phyloP scores from a whole-genome alignment of 768 basidiomycete species.

The Termitomyces bulborhizus region DNA sequence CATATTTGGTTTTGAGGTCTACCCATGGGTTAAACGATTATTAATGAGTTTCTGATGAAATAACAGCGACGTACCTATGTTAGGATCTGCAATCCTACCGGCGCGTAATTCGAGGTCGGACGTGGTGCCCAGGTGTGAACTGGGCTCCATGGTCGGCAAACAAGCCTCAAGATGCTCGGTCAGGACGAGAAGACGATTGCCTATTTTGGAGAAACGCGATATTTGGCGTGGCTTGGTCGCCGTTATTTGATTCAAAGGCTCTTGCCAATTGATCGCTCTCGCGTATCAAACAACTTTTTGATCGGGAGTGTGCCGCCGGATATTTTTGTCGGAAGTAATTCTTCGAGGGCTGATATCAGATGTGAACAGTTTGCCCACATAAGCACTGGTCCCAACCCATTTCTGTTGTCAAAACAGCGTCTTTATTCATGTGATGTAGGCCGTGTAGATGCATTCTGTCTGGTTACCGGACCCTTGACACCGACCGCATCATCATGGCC shows the following conservation, averaged over 20 bases:
- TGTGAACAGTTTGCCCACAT: no score
- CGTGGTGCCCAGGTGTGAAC: conserved; percentile 27
- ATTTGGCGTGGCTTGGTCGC: neutral
- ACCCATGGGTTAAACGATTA: neutral
- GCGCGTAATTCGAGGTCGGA: conserved; percentile 68
- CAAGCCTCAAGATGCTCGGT: conserved; percentile 21
- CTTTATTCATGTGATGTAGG: no score
- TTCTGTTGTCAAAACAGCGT: no score
- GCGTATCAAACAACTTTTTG: neutral
- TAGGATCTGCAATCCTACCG: conserved; percentile 69
- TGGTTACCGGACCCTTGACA: neutral
- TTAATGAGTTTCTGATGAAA: neutral
- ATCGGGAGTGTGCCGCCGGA: neutral
- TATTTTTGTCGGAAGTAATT: no score
- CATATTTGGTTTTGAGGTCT: conserved; percentile 71
- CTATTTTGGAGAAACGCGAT: conserved; percentile 16
- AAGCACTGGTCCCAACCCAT: no score
- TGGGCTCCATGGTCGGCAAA: conserved; percentile 27
- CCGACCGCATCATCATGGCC: neutral
- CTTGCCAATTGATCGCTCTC: neutral
- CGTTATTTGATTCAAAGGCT: neutral
- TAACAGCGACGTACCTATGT: conserved; percentile 43
- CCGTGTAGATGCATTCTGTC: no score
- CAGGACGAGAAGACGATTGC: conserved; percentile 7
- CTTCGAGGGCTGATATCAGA: no score